phyloP scores from a whole-genome alignment of 225 moss, liverwort and hornwort species.

The Asterella californica region DNA sequence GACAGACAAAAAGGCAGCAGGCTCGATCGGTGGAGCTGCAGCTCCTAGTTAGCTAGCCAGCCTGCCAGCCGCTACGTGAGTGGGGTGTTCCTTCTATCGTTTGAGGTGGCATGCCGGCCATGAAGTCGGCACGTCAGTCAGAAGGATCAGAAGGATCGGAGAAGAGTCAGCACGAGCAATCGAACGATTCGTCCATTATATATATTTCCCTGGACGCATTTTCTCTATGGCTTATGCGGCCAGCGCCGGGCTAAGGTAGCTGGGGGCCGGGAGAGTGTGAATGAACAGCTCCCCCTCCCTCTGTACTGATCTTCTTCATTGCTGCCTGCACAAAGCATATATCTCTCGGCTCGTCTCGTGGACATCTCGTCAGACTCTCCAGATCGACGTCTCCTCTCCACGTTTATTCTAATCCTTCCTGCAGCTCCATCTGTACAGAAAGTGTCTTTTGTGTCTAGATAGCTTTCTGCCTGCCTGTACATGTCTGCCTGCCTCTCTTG shows the following conservation, averaged over 20 bases:
- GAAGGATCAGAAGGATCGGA: constrained; percentile 6
- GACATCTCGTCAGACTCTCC: too few species aligned
- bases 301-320: constrained; percentile 11
- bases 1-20: too few species aligned
- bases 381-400: too few species aligned
- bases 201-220: background rate
- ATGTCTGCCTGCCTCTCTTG: background rate
- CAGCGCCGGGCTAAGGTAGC: background rate
- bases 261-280: background rate
- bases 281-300: background rate
- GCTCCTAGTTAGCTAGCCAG: background rate
- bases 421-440: background rate
- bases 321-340: constrained; percentile 6
- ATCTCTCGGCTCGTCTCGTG: background rate
- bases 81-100: background rate
- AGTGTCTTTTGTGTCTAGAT: background rate
- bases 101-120: constrained; percentile 10
- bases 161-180: background rate
- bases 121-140: constrained; percentile 6
- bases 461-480: background rate
- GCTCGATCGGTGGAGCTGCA: background rate
- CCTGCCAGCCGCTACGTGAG: background rate
- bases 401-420: too few species aligned
- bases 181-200: background rate
- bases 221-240: background rate